Base-by-base conservation (phyloP, 441 rosid species). In the Brassica balearica region DNA sequence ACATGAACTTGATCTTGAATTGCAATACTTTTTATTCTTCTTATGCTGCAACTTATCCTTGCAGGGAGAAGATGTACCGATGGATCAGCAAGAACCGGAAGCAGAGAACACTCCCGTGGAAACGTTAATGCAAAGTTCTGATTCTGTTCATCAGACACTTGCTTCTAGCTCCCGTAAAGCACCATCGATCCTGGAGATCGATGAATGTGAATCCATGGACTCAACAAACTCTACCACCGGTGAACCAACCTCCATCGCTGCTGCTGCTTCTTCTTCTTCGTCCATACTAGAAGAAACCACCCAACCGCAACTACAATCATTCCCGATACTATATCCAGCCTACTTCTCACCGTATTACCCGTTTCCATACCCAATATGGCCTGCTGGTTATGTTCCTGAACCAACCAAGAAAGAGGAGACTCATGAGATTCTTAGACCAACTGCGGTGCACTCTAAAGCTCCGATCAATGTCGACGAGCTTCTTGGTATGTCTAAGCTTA, bases 131-230 rank as follows among this genome's bases (percentile, higher is more conserved):
- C 80, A 61, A 67, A 19, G 61, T 27, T 10, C 58, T 59, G 83
- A 71, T 1, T 36, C 80, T 58, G 75, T 74, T 75, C 83, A 59
- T 82, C 83, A 86, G 77, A 34, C 84, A 80, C 68, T 73, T 77
- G 23, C 74, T 85, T 77, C 88, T 84, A 38, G 79, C 82, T 68
- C 88, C 84, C 90, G 86, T 74, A 78, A 89, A 56, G 76, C 79
- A 14, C 60, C 83, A 1, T 71, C 83, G 1, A 80, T 80, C 70
- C 66, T 92, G 82, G 96, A 91, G 29, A 76, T 76, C 19, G 97
- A 90, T 78, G 97, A 90, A 86, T 88, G 92, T 53, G 96, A 92
- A 80, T 93, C 99, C 19, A 95, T 95, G 99, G 96, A 95, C 80
- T 95, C 99, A 17, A 86, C 91, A 75, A 89, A 89, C 88, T 90